Evolutionary conservation across 768 basidiomycete species (phyloP), one percentile per base, ranked within the genome.

Genomic region (Boletus eberwhitei): DNA sequence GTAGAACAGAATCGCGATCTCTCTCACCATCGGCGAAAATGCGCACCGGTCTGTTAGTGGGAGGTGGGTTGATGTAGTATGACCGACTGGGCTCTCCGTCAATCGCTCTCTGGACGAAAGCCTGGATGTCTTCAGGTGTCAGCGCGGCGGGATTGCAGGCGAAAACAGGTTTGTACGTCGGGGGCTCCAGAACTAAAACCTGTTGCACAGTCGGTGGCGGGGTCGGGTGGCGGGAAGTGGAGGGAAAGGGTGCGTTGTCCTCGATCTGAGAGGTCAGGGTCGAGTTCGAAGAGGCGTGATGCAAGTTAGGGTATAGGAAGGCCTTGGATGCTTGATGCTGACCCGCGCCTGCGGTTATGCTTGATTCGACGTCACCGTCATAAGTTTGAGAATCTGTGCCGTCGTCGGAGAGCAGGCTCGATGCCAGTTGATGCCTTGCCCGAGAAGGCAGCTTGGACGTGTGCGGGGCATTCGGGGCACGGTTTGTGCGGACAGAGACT

Each of bases 11-110:
- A 42, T 24, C 4, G 39, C 22, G 48, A 52, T 22, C 5, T 36
- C 26, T 72, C 84, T 58, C 59, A 85, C 96, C 96, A 73, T 98
- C 97, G 1, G 97, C 95, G 60, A 96, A 99, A 13, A 99, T 77
- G 53, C 97, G 80, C 7, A 96, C 82, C 2, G 93, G 91, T 49
- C 95, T 77, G 52, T 81, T 87, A 8, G 70, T 73, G 0, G 94
- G 91, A 0, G 96, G 93, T n/a, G 78, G 73, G 63, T 92, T 95
- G 67, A 95, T 91, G 70, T 80, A 89, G 78, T 94, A 98, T 56
- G 71, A 72, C 53, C 90, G 76, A 60, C 76, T 75, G 5, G 78
- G 63, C 52, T 82, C 84, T 19, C 90, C 90, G 9, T 83, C 82
- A 43, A 98, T 88, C 2, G 89, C 91, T 32, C 77, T 80, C 47